phyloP scores from a whole-genome alignment of 345 rosid species.

The Dipteronia dyeriana region DNA sequence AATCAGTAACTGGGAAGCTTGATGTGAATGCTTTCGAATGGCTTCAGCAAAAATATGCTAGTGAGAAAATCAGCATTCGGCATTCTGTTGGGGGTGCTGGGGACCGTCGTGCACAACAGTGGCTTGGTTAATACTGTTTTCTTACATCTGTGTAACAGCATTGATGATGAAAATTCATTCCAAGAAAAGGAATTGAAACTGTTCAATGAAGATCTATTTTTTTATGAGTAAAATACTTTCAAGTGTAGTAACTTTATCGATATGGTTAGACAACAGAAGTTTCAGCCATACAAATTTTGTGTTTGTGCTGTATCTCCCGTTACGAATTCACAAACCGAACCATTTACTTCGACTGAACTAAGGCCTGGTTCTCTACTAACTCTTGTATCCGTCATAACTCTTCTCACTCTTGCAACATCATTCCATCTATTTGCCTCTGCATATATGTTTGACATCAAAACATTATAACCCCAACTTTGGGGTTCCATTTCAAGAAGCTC shows the following conservation, averaged over 20 bases:
- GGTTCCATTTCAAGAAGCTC: slow-evolving; percentile 37
- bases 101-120: slow-evolving; percentile 84
- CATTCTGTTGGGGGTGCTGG: slow-evolving; percentile 84
- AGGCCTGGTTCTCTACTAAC: slow-evolving; percentile 43
- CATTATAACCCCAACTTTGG: slow-evolving; percentile 30
- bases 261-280: slow-evolving; percentile 22
- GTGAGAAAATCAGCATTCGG: slow-evolving; percentile 88
- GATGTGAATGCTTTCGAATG: slow-evolving; percentile 87
- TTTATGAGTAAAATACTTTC: not conserved
- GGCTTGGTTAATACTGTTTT: slow-evolving; percentile 68
- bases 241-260: not conserved
- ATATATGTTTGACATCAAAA: slow-evolving; percentile 44
- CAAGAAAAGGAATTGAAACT: slow-evolving; percentile 11
- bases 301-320: slow-evolving; percentile 34
- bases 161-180: not conserved
- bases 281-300: slow-evolving; percentile 25
- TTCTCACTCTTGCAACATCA: slow-evolving; percentile 41
- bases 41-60: slow-evolving; percentile 85
- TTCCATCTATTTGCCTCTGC: slow-evolving; percentile 45
- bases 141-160: not conserved
- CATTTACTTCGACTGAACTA: slow-evolving; percentile 41
- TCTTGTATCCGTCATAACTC: slow-evolving; percentile 28
- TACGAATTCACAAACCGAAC: slow-evolving; percentile 30
- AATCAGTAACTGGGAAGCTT: slow-evolving; percentile 84
- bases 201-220: not conserved